phyloP scores from a whole-genome alignment of 192 early-diverging fungal genomes.

The Backusella luteola region DNA sequence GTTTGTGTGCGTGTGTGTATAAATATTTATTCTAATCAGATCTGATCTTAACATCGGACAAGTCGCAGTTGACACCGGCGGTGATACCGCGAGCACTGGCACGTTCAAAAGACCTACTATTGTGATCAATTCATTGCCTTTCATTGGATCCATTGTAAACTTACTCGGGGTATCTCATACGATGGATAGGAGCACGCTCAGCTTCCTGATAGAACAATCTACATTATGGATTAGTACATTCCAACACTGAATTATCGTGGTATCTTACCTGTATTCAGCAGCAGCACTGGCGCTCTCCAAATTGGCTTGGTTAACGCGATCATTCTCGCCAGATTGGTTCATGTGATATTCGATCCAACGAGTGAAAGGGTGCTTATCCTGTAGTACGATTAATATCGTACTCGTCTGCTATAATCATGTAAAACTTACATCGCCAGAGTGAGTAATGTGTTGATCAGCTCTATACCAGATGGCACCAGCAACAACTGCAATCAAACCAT shows the following conservation, averaged over 20 bases:
- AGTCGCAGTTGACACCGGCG: constrained; percentile 22
- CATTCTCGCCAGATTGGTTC: constrained; percentile 21
- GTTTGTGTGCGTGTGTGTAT: neutral
- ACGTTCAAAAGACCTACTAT: constrained; percentile 27
- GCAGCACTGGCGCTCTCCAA: constrained; percentile 11
- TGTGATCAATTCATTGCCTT: neutral
- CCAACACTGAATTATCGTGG: too few species aligned
- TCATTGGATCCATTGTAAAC: neutral
- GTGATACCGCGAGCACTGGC: constrained; percentile 26
- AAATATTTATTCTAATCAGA: constrained; percentile 13
- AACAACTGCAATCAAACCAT: constrained; percentile 22
- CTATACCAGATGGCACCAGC: constrained; percentile 27
- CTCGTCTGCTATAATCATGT: neutral
- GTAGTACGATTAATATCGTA: neutral
- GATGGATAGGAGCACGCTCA: constrained; percentile 29
- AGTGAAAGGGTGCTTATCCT: constrained; percentile 38
- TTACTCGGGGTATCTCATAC: constrained; percentile 39
- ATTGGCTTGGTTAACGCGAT: constrained; percentile 16
- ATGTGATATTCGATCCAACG: constrained; percentile 37
- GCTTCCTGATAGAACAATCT: constrained; percentile 34
- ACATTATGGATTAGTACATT: neutral
- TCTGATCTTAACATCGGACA: constrained; percentile 32
- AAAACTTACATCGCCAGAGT: constrained; percentile 24
- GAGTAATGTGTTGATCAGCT: constrained; percentile 29
- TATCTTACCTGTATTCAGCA: constrained; percentile 20